Evolutionary conservation across 768 basidiomycete species (phyloP).

Genomic region (Cyathus striatus): DNA sequence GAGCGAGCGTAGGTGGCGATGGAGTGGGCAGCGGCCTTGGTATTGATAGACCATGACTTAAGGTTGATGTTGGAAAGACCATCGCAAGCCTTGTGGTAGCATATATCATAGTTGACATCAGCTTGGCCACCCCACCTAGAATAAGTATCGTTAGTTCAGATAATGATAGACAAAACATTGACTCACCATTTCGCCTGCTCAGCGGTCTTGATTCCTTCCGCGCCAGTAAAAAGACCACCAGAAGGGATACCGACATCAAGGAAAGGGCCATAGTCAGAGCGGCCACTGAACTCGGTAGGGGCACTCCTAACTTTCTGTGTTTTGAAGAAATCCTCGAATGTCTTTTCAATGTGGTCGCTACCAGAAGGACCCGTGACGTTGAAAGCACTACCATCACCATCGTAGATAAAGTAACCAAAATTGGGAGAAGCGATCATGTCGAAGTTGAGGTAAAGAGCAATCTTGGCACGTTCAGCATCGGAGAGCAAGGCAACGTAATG

Average conservation of each 20-base stretch:
- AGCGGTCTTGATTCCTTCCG: conserved; percentile 21
- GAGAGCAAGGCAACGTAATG: conserved; percentile 22
- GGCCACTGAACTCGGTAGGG: conserved; percentile 17
- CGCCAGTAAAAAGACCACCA: conserved; percentile 24
- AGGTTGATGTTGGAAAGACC: conserved; percentile 19
- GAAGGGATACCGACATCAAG: conserved; percentile 22
- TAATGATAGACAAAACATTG: background rate
- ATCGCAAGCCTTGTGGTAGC: conserved; percentile 24
- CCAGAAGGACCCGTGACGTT: conserved; percentile 21
- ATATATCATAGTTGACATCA: conserved; percentile 20
- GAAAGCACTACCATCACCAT: conserved; percentile 24
- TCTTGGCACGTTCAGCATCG: conserved; percentile 16
- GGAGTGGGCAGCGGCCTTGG: conserved; percentile 17
- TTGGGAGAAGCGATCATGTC: conserved; percentile 31
- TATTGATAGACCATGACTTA: conserved; percentile 14
- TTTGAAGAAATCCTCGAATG: conserved; percentile 19
- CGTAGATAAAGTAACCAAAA: conserved; percentile 20
- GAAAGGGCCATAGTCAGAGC: conserved; percentile 26
- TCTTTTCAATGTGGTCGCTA: conserved; percentile 22
- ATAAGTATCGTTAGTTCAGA: background rate
- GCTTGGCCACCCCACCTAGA: conserved; percentile 22
- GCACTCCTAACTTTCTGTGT: conserved; percentile 13
- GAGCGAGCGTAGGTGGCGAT: conserved; percentile 20
- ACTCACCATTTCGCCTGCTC: conserved; percentile 17
- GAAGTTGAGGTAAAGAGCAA: conserved; percentile 28